Percentiles rank a stretch among this genome's conserved stretches.
These are phyloP conservation scores for Eutrema yunnanense DNA, from an alignment of 345 rosid species.

Conservation along the genomic window DNA sequence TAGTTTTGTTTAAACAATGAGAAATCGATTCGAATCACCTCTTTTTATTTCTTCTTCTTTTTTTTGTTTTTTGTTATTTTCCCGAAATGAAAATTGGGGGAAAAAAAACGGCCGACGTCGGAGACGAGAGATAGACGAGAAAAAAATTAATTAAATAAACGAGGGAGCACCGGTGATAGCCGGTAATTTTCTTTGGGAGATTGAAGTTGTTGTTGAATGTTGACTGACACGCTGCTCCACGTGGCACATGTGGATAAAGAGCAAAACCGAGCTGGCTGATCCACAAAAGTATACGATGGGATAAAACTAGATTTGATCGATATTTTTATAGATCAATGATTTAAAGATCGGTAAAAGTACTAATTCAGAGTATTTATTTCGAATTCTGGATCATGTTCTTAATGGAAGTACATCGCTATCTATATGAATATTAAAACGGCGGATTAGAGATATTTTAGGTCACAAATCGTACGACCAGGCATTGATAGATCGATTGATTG, in stretches of 20 bases:
- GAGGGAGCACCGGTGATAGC: conserved; percentile 14
- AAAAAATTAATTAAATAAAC: not conserved
- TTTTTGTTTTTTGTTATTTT: not conserved
- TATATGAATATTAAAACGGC: no score
- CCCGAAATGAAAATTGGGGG: not conserved
- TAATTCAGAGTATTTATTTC: no score
- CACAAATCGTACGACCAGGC: no score
- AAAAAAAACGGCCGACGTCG: conserved; percentile 22
- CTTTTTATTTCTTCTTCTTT: not conserved
- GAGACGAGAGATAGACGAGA: not conserved
- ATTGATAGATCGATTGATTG: no score
- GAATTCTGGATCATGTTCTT: no score
- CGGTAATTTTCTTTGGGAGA: not conserved
- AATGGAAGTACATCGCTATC: no score
- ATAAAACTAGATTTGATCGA: not conserved
- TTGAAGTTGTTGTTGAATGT: not conserved
- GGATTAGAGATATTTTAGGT: no score
- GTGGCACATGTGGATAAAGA: conserved; percentile 33
- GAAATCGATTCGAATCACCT: not conserved
- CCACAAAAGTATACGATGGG: not conserved
- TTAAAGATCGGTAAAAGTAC: no score
- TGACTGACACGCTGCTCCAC: conserved; percentile 34
- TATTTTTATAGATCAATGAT: no score
- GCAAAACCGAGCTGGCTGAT: conserved; percentile 20
- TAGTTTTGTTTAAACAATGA: not conserved